phyloP scores from a whole-genome alignment of 225 moss, liverwort and hornwort species.

The Rhytidiadelphus loreus region DNA sequence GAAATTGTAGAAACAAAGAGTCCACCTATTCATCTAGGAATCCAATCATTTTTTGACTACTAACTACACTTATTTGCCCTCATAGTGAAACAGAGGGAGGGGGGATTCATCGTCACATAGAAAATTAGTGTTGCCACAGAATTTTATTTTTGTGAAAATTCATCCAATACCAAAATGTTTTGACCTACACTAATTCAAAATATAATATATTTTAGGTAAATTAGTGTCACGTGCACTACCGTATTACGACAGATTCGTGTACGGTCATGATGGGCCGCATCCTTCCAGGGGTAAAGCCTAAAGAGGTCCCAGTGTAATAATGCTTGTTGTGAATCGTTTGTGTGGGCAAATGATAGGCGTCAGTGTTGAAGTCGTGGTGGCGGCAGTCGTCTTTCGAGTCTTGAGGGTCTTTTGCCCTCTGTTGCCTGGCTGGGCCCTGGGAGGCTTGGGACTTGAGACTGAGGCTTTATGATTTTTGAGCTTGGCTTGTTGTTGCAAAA shows the following conservation, averaged over 20 bases:
- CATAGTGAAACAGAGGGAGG: fast-evolving
- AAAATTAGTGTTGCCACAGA: not conserved
- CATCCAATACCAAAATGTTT: not conserved
- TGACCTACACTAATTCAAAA: too few relatives aligned
- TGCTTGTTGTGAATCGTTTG: not conserved
- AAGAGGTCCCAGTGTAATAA: not conserved
- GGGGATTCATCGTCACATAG: too few relatives aligned
- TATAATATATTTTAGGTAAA: too few relatives aligned
- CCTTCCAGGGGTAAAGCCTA: not conserved
- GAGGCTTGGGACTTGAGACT: not conserved
- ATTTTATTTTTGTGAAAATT: not conserved
- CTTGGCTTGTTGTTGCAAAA: not conserved
- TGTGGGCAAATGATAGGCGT: not conserved
- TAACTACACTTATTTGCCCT: too few relatives aligned
- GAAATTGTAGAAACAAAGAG: too few relatives aligned
- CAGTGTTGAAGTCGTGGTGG: not conserved
- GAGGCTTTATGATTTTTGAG: not conserved
- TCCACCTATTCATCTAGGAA: too few relatives aligned
- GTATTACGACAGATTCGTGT: not conserved
- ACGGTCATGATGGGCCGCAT: not conserved
- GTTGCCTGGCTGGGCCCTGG: not conserved
- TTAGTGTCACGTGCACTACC: not conserved
- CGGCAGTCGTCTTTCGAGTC: not conserved
- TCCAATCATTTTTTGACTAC: too few relatives aligned
- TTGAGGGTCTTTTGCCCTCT: not conserved